Conservation (phyloP, 2,329 filamentous ascomycete species). For the Sphaerulina vaccinii region DNA sequence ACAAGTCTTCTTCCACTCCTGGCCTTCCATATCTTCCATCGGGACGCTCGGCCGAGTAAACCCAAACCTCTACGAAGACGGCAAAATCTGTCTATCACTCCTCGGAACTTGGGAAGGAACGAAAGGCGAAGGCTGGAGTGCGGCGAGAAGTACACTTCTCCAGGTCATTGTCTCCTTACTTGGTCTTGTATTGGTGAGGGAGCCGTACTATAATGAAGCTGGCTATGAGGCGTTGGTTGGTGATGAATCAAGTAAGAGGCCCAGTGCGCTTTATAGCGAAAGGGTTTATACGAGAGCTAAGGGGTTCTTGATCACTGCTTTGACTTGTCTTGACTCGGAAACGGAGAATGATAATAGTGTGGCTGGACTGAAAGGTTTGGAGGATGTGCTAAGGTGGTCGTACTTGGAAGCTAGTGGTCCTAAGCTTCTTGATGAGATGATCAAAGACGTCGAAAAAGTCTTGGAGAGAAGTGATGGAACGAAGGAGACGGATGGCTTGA, state of each 20-base stretch:
- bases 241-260: conserved; percentile 28
- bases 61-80: conserved; percentile 63
- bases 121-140: conserved; percentile 55
- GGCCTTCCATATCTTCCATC: conserved; percentile 41
- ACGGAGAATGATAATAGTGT: no score
- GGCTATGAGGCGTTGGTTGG: conserved; percentile 54
- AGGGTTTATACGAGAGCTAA: conserved; percentile 29
- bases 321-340: conserved; percentile 41
- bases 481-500: conserved; percentile 45
- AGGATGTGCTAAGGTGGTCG: conserved; percentile 53
- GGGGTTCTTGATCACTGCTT: conserved; percentile 32
- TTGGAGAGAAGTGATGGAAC: conserved; percentile 40
- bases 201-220: conserved; percentile 65
- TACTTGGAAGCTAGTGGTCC: conserved; percentile 45
- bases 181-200: conserved; percentile 49
- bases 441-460: conserved; percentile 44
- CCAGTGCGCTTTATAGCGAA: conserved; percentile 35
- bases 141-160: conserved; percentile 54
- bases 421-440: conserved; percentile 45
- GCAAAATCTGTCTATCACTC: conserved; percentile 60
- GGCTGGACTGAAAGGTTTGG: conserved; percentile 46
- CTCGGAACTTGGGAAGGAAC: conserved; percentile 60
- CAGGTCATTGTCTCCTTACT: conserved; percentile 43
- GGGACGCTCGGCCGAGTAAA: conserved; percentile 46
- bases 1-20: conserved; percentile 59